A percentile compares a stretch with the other conserved stretches of the same genome.
Evolutionary conservation across 345 rosid species (phyloP).

Genomic region (Lepidium sativum): DNA sequence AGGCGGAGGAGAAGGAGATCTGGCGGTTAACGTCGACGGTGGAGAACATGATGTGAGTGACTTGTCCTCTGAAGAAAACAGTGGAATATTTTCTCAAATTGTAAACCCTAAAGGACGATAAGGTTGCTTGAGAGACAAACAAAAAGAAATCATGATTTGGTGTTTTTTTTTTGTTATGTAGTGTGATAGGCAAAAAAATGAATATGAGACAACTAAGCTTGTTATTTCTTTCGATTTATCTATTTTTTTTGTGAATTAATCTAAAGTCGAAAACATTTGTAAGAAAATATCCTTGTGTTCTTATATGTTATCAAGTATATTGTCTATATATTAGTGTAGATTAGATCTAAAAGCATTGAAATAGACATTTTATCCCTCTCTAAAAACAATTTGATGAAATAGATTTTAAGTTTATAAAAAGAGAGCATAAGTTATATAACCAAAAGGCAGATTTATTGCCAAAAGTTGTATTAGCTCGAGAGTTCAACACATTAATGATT

Average conservation of each 20-base stretch:
- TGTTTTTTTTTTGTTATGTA: neutral
- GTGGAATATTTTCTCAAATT: constrained; percentile 49
- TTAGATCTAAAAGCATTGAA: too few relatives aligned
- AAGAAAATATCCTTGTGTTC: neutral
- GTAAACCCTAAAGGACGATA: constrained; percentile 57
- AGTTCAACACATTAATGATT: too few relatives aligned
- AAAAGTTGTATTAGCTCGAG: too few relatives aligned
- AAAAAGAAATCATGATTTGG: neutral
- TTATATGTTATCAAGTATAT: constrained; percentile 6
- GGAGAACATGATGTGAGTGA: constrained; percentile 27
- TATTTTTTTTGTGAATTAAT: neutral
- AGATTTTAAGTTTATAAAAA: too few relatives aligned
- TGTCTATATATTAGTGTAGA: too few relatives aligned
- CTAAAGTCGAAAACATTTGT: neutral
- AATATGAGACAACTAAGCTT: neutral
- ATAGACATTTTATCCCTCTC: too few relatives aligned
- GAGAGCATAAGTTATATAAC: too few relatives aligned
- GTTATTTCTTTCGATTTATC: neutral
- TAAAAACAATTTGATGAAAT: too few relatives aligned
- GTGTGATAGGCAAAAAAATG: neutral
- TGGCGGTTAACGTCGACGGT: constrained; percentile 18
- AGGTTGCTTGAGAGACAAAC: neutral
- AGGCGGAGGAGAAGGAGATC: constrained; percentile 4
- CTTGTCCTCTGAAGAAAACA: constrained; percentile 24
- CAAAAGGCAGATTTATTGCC: too few relatives aligned